Conservation (phyloP, 176 grass and related monocot species). For the Dendrocalamus sinicus region DNA sequence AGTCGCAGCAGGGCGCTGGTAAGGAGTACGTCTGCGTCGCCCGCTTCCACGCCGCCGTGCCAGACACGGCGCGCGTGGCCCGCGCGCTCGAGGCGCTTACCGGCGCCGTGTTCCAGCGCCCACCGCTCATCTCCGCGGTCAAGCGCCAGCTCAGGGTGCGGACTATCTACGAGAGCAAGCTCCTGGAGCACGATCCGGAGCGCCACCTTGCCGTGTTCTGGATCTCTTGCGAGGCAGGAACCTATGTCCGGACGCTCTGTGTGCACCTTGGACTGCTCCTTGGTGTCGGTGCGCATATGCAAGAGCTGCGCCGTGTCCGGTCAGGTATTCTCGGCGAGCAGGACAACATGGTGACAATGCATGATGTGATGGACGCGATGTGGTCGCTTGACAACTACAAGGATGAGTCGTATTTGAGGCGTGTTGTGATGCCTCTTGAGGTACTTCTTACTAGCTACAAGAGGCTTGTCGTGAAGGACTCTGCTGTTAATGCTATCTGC, state of each 20-base stretch:
- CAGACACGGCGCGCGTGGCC: conserved; percentile 66
- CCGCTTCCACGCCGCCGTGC: conserved; percentile 82
- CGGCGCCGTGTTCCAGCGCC: conserved; percentile 92
- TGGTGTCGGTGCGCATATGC: conserved; percentile 89
- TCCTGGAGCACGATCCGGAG: conserved; percentile 82
- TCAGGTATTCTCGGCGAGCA: conserved; percentile 86
- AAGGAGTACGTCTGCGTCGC: conserved; percentile 96
- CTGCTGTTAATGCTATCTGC: conserved; percentile 92
- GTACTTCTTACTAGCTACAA: conserved; percentile 93
- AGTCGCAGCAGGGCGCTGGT: conserved; percentile 91
- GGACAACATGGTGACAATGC: conserved; percentile 99
- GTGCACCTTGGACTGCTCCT: conserved; percentile 90
- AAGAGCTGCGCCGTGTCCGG: conserved; percentile 87
- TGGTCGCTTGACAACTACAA: conserved; percentile 81
- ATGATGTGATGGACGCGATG: conserved; percentile 86
- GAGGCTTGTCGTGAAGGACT: conserved; percentile 94
- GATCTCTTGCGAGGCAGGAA: conserved; percentile 94
- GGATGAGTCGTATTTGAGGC: conserved; percentile 80
- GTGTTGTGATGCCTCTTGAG: conserved; percentile 90
- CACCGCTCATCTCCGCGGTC: conserved; percentile 92
- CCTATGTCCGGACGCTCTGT: conserved; percentile 91
- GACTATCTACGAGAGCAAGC: conserved; percentile 96
- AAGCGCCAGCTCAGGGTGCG: conserved; percentile 94
- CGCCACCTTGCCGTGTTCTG: conserved; percentile 90
- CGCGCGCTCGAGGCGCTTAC: conserved; percentile 88